Percentiles rank a stretch among this genome's conserved stretches.
These are phyloP conservation scores for Chionographis japonica DNA, from an alignment of 106 monocot genomes.

Conservation along the genomic window DNA sequence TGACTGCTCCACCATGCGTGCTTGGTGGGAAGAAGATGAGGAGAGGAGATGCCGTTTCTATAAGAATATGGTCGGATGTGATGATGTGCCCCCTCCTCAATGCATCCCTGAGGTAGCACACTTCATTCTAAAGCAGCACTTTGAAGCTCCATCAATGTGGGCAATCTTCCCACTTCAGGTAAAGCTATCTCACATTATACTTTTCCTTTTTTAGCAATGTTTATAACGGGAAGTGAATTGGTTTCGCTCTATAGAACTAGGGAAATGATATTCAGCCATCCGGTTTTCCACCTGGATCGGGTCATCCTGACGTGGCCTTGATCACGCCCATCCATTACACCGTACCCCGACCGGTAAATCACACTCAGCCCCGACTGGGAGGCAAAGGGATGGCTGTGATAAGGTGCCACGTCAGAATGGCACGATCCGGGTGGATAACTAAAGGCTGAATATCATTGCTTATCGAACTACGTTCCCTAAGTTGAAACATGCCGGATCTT, in stretches of 20 bases:
- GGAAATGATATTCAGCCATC: too few relatives aligned
- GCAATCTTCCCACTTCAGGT: conserved; percentile 95
- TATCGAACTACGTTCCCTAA: background rate
- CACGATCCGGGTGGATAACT: too few relatives aligned
- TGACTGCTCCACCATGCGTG: conserved; percentile 86
- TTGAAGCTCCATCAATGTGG: conserved; percentile 90
- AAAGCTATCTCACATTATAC: background rate
- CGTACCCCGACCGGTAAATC: too few relatives aligned
- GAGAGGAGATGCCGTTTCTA: conserved; percentile 69
- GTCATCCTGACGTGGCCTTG: too few relatives aligned
- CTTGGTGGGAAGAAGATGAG: conserved; percentile 98
- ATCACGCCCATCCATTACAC: too few relatives aligned
- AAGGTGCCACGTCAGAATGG: too few relatives aligned
- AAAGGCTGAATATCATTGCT: too few relatives aligned
- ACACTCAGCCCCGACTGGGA: too few relatives aligned
- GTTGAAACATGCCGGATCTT: background rate
- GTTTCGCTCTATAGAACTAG: too few relatives aligned
- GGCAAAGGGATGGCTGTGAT: too few relatives aligned
- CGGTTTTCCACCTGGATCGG: too few relatives aligned
- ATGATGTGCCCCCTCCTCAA: conserved; percentile 51
- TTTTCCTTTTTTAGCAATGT: background rate
- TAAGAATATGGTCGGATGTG: conserved; percentile 50
- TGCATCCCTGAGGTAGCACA: conserved; percentile 66
- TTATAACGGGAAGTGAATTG: too few relatives aligned
- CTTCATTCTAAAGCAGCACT: conserved; percentile 82